Base-by-base conservation (phyloP, 306 rosid genomes). In the Fragaria ananassa region DNA sequence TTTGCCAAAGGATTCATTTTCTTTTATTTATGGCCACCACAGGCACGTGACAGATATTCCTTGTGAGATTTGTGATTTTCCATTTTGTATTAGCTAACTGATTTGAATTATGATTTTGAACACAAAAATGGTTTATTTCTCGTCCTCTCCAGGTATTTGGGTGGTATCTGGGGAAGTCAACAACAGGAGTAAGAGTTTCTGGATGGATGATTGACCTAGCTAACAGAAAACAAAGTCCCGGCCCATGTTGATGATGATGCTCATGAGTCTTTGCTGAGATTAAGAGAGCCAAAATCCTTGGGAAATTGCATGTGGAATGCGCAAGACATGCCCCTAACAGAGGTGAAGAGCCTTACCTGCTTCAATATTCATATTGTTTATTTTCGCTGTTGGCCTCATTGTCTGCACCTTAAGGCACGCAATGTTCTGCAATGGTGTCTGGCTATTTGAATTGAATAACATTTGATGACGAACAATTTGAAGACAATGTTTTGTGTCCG, bases 81-180 rank as follows among this genome's bases (percentile, higher is more conserved):
- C 46, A 64, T 37, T 35, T 64, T 37, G 15, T 29, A 12, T 64
- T 35, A 39, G 69, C 23, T 17, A 17, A 15, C 17, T 31, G 3
- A 11, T 25, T 60, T 25, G 8, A 14, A 14, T 29, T 23, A n/a
- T 9, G 18, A 4, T 25, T 58, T 58, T 58, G 64, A 25, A 27
- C 3, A 37, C 12, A 25, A 23, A 57, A 57, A 19, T 53, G 25
- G 60, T 10, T 7, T 56, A 25, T 49, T 41, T 41, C 10, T 41
- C 50, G 19, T n/a, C 29, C 29, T 31, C 34, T 71, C 63, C 64
- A 53, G 62, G 67, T 6, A 11, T 54, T 54, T 67, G 76, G 86
- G 83, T 83, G 80, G 39, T 65, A 64, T 79, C 66, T 65, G 11
- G 78, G 83, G 83, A 15, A 79, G 75, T 75, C 77, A 78, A 69